Percentiles rank a stretch among this genome's conserved stretches.
Conservation (phyloP, 2,329 filamentous ascomycete species). For the Hymenoscyphus occultus region DNA sequence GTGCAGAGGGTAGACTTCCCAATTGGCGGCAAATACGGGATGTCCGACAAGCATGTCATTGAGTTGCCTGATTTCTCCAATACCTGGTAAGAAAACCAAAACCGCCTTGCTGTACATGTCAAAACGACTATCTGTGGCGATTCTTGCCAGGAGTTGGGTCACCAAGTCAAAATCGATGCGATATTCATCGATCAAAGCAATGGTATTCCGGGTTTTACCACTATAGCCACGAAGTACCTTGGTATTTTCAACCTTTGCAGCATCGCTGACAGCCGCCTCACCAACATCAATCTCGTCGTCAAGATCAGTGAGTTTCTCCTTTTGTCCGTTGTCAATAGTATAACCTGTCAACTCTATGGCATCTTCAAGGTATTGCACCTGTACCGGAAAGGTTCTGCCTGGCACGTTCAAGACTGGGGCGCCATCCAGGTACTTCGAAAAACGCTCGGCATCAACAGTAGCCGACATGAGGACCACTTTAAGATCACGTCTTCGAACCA, state of each 20-base stretch:
- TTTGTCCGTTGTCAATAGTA: constrained; percentile 48
- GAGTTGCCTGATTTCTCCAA: constrained; percentile 84
- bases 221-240: constrained; percentile 72
- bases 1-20: constrained; percentile 87
- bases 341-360: constrained; percentile 86
- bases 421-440: constrained; percentile 81
- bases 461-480: constrained; percentile 98
- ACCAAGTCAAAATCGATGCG: constrained; percentile 87
- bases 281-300: constrained; percentile 56
- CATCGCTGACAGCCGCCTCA: constrained; percentile 48
- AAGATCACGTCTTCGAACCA: constrained; percentile 71
- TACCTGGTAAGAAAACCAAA: constrained; percentile 90
- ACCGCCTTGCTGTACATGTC: constrained; percentile 80
- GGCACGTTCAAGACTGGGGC: constrained; percentile 89
- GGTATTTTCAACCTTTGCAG: constrained; percentile 50
- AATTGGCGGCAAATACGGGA: constrained; percentile 69
- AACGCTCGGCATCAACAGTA: constrained; percentile 87
- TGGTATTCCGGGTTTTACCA: constrained; percentile 67
- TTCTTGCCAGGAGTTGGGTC: constrained; percentile 70
- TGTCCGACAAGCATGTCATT: constrained; percentile 83
- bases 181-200: constrained; percentile 83
- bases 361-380: constrained; percentile 86
- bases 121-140: constrained; percentile 68
- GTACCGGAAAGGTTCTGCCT: constrained; percentile 88
- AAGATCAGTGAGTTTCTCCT: constrained; percentile 54